Percentiles rank a stretch among this genome's conserved stretches.
phyloP scores from a whole-genome alignment of 148 eudicot genomes.

The Gaultheria prostrata region DNA sequence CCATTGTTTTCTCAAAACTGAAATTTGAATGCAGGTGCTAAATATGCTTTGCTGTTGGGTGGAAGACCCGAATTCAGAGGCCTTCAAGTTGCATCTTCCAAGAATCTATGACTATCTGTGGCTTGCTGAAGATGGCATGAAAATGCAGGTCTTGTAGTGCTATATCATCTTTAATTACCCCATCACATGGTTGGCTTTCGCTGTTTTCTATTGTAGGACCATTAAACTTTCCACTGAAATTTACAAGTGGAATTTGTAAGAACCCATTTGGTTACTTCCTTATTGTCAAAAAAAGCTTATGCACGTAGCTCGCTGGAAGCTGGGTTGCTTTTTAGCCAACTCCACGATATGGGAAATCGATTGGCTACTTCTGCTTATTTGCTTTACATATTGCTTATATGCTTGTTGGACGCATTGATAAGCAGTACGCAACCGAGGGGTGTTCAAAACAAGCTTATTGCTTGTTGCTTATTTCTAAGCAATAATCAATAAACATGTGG shows the following conservation, averaged over 20 bases:
- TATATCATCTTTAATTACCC: constrained; percentile 11
- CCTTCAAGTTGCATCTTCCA: constrained; percentile 96
- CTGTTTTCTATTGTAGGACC: background rate
- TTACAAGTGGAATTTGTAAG: background rate
- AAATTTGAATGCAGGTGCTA: constrained; percentile 19
- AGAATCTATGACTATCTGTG: constrained; percentile 83
- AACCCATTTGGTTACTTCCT: background rate
- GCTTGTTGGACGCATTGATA: background rate
- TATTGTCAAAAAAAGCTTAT: background rate
- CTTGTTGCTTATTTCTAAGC: background rate
- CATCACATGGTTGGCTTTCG: background rate
- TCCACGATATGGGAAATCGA: background rate
- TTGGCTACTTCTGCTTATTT: background rate
- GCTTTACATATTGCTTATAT: background rate
- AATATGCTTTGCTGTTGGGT: constrained; percentile 98
- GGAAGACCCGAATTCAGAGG: constrained; percentile 97
- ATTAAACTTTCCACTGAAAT: background rate
- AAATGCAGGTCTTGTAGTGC: constrained; percentile 78
- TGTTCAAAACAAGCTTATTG: background rate
- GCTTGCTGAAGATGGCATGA: constrained; percentile 99
- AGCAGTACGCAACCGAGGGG: background rate
- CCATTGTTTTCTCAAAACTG: constrained; percentile 10
- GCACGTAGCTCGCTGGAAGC: too few relatives aligned
- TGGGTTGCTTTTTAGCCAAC: background rate
- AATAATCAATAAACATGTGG: background rate